Percentiles rank a stretch among this genome's conserved stretches.
Conservation (phyloP, 2,329 filamentous ascomycete genomes). For the Volutella citrinella region DNA sequence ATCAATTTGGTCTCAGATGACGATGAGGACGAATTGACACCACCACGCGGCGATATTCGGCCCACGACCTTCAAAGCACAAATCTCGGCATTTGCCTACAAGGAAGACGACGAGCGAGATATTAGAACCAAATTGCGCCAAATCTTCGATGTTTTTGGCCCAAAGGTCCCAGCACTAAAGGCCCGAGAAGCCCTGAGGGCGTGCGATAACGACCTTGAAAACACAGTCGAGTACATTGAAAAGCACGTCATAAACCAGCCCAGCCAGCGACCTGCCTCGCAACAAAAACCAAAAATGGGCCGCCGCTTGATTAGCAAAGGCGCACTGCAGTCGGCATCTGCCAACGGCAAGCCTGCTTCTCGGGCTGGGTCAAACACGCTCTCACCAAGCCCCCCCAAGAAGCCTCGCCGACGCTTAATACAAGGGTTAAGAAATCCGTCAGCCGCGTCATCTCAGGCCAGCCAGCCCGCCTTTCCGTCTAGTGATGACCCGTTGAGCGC, state of each 20-base stretch:
- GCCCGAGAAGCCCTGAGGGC: conserved; percentile 32
- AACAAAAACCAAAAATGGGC: too few relatives aligned
- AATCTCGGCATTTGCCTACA: conserved; percentile 42
- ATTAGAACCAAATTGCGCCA: conserved; percentile 34
- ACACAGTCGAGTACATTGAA: conserved; percentile 31
- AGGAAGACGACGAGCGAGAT: conserved; percentile 38
- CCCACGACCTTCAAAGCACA: conserved; percentile 54
- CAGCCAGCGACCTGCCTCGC: conserved; percentile 8
- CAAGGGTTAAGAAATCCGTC: conserved; percentile 32
- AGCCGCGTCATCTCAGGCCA: conserved; percentile 20
- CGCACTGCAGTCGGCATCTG: conserved; percentile 17
- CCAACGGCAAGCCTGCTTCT: conserved; percentile 10
- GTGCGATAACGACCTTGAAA: conserved; percentile 34
- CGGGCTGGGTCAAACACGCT: conserved; percentile 15
- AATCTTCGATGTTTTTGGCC: conserved; percentile 34
- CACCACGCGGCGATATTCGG: conserved; percentile 58
- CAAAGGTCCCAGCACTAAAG: conserved; percentile 26
- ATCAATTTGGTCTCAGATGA: conserved; percentile 50
- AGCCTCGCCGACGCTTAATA: conserved; percentile 32
- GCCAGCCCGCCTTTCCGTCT: conserved; percentile 22
- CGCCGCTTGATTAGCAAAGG: conserved; percentile 32
- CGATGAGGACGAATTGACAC: conserved; percentile 44
- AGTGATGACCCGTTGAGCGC: conserved; percentile 33
- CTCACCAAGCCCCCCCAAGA: conserved; percentile 30
- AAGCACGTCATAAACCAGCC: conserved; percentile 7